Conservation (phyloP, 768 basidiomycete species). For the Cantharellus anzutake region DNA sequence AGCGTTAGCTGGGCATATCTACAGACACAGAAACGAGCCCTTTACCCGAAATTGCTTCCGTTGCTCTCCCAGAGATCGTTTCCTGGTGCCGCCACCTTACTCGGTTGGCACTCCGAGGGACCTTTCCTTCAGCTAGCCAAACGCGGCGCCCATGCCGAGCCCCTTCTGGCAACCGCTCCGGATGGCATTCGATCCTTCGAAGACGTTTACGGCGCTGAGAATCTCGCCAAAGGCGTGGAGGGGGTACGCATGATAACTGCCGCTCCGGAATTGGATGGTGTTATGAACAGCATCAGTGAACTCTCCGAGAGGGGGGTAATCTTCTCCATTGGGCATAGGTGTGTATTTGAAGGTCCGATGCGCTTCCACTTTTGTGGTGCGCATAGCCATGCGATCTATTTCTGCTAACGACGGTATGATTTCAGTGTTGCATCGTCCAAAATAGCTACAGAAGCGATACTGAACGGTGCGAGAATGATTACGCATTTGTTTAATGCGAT, state of each 20-base stretch:
- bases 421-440: constrained; percentile 54
- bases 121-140: constrained; percentile 73
- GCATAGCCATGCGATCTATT: neutral
- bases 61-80: constrained; percentile 51
- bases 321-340: constrained; percentile 86
- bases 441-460: constrained; percentile 49
- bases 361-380: neutral
- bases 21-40: constrained; percentile 59
- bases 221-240: constrained; percentile 24
- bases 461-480: constrained; percentile 61
- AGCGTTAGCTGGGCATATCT: neutral
- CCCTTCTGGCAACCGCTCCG: constrained; percentile 40
- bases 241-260: constrained; percentile 69
- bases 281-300: constrained; percentile 46
- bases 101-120: constrained; percentile 86
- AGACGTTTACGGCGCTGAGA: constrained; percentile 48
- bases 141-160: constrained; percentile 62
- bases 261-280: constrained; percentile 74
- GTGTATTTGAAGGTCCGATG: constrained; percentile 4
- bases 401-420: neutral
- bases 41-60: constrained; percentile 51
- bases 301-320: constrained; percentile 45
- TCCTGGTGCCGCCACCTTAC: constrained; percentile 36
- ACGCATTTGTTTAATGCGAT: constrained; percentile 91
- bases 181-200: constrained; percentile 53